Conservation (phyloP, 768 basidiomycete genomes). For the Coprinopsis sp. region DNA sequence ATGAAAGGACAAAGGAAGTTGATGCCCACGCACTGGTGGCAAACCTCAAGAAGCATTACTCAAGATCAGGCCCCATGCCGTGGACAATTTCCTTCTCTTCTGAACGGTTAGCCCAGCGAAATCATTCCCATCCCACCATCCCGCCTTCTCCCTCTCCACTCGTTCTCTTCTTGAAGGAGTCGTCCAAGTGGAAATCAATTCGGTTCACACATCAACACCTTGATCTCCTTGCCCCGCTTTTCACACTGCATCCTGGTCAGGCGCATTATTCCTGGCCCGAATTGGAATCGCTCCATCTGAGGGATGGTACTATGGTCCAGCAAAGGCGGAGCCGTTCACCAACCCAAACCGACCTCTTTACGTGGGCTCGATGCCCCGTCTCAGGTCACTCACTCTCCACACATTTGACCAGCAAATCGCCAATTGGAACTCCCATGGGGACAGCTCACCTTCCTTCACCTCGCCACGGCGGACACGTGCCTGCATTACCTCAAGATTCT, state of each 20-base stretch:
- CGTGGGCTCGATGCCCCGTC: slow-evolving; percentile 3
- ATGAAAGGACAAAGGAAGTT: neutral
- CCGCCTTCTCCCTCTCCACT: neutral
- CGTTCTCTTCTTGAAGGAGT: neutral
- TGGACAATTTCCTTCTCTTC: slow-evolving; percentile 4
- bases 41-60: slow-evolving; percentile 2
- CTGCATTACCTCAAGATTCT: neutral
- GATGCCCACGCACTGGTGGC: neutral
- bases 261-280: neutral
- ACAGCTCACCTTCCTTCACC: neutral
- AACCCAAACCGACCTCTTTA: neutral
- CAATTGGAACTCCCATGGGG: slow-evolving; percentile 1
- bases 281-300: neutral
- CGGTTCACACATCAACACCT: neutral
- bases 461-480: slow-evolving; percentile 1
- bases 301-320: slow-evolving; percentile 2
- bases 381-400: neutral
- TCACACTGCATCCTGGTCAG: neutral
- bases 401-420: neutral
- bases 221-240: neutral
- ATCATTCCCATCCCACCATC: neutral
- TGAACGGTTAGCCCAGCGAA: neutral
- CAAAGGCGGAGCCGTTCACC: neutral
- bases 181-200: neutral
- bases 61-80: neutral